A percentile compares a stretch with the other conserved stretches of the same genome.
Evolutionary conservation across 805 yeast species (phyloP).

Genomic region (Saccharomycopsis sp.): DNA sequence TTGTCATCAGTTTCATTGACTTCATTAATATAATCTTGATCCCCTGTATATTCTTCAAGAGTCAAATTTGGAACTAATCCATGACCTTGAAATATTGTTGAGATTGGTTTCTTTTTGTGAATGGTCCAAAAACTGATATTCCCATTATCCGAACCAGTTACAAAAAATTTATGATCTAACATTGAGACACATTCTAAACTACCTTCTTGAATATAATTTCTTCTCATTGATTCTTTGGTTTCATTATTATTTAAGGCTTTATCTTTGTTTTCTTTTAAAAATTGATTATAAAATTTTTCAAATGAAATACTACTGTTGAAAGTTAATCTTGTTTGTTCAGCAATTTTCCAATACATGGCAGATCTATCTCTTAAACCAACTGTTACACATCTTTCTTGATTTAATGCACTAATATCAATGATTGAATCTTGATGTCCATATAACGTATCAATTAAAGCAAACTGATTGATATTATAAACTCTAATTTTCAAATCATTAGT

Average conservation of each 20-base stretch:
- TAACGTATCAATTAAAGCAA: slow-evolving; percentile 79
- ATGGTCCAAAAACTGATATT: slow-evolving; percentile 82
- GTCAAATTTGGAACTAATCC: slow-evolving; percentile 48
- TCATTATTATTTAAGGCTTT: slow-evolving; percentile 23
- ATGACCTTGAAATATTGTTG: slow-evolving; percentile 60
- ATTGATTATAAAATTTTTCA: slow-evolving; percentile 24
- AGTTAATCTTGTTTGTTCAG: slow-evolving; percentile 89
- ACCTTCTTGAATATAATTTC: slow-evolving; percentile 59
- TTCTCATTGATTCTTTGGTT: slow-evolving; percentile 27
- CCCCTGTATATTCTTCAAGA: slow-evolving; percentile 47
- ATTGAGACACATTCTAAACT: slow-evolving; percentile 82
- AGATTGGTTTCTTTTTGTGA: slow-evolving; percentile 81
- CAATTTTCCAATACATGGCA: slow-evolving; percentile 92
- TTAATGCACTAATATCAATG: slow-evolving; percentile 68
- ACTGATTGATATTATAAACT: slow-evolving; percentile 75
- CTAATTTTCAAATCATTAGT: slow-evolving; percentile 89
- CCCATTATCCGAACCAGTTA: slow-evolving; percentile 95
- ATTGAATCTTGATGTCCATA: slow-evolving; percentile 95
- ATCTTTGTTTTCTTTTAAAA: slow-evolving; percentile 28
- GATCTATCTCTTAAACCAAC: slow-evolving; percentile 94
- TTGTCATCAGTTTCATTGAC: slow-evolving; percentile 21
- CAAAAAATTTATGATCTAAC: slow-evolving; percentile 87
- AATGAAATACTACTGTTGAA: slow-evolving; percentile 68
- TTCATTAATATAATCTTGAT: slow-evolving; percentile 19
- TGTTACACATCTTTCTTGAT: slow-evolving; percentile 85